Conservation (phyloP, 1,284 basidiomycete species). For the Moniliella sp. region DNA sequence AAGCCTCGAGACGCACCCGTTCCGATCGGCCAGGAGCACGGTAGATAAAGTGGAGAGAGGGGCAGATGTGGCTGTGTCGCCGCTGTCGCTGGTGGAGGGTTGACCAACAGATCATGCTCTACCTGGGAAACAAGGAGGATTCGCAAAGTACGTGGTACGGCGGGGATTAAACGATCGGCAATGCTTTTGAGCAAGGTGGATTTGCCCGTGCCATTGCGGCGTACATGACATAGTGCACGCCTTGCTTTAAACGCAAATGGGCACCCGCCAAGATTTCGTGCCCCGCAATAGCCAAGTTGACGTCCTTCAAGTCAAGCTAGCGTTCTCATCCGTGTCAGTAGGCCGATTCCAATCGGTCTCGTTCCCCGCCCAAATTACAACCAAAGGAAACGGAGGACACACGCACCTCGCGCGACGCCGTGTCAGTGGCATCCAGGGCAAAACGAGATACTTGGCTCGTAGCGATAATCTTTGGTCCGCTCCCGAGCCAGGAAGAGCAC, state of each 20-base stretch:
- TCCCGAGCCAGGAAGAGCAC: not conserved
- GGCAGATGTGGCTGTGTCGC: not conserved
- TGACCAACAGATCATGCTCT: slow-evolving; percentile 30
- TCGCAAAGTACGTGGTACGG: slow-evolving; percentile 39
- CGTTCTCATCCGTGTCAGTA: too few relatives aligned
- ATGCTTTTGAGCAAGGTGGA: slow-evolving; percentile 37
- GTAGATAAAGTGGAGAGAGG: slow-evolving; percentile 23
- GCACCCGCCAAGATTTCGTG: slow-evolving; percentile 41
- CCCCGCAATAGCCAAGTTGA: slow-evolving; percentile 39
- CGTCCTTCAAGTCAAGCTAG: slow-evolving; percentile 39
- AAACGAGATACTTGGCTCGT: slow-evolving; percentile 38
- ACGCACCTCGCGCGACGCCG: slow-evolving; percentile 27
- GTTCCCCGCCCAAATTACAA: too few relatives aligned
- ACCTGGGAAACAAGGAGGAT: slow-evolving; percentile 43
- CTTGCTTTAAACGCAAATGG: slow-evolving; percentile 41
- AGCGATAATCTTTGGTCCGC: slow-evolving; percentile 15
- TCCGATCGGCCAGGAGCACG: slow-evolving; percentile 35
- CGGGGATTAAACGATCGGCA: slow-evolving; percentile 39
- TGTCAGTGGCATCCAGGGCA: slow-evolving; percentile 38
- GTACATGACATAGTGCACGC: slow-evolving; percentile 42
- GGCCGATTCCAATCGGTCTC: too few relatives aligned
- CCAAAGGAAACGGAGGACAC: too few relatives aligned
- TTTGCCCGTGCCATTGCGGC: slow-evolving; percentile 45
- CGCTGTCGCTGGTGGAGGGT: slow-evolving; percentile 5
- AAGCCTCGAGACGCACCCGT: slow-evolving; percentile 11